A percentile compares a stretch with the other conserved stretches of the same genome.
Conservation (phyloP, 345 rosid genomes). For the Syzygium aromaticum region DNA sequence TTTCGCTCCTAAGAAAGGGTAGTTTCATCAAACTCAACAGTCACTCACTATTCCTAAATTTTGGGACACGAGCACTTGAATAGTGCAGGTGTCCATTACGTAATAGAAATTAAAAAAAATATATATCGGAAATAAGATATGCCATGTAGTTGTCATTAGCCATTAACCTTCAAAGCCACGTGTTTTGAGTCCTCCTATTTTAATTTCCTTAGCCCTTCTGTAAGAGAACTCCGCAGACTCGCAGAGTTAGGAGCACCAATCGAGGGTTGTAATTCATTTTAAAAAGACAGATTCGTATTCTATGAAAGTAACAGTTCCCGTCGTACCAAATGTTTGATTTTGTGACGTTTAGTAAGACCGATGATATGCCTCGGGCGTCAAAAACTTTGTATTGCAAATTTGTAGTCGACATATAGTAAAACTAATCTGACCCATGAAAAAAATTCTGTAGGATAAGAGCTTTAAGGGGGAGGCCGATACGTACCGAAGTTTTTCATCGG, state of each 20-base stretch:
- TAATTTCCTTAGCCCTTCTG: background rate
- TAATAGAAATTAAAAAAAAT: background rate
- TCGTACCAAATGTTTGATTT: background rate
- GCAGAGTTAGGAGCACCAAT: background rate
- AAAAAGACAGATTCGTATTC: background rate
- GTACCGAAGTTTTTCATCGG: no score
- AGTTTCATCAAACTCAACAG: background rate
- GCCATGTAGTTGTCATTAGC: background rate
- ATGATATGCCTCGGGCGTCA: background rate
- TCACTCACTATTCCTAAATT: background rate
- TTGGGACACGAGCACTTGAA: background rate
- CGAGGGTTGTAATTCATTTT: background rate
- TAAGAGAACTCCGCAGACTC: no score
- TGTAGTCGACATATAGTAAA: background rate
- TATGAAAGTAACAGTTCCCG: background rate
- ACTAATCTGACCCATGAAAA: background rate
- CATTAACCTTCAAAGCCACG: background rate
- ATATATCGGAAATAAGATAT: background rate
- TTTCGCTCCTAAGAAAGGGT: background rate
- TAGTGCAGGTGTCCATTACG: background rate
- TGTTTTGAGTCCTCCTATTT: background rate
- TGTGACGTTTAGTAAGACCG: background rate
- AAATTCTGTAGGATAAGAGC: no score
- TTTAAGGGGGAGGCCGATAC: no score
- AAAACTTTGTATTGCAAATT: background rate